Percentiles rank a stretch among this genome's conserved stretches.
phyloP scores from a whole-genome alignment of 129 eudicot genomes.

The Rutidosis leptorrhynchoides region DNA sequence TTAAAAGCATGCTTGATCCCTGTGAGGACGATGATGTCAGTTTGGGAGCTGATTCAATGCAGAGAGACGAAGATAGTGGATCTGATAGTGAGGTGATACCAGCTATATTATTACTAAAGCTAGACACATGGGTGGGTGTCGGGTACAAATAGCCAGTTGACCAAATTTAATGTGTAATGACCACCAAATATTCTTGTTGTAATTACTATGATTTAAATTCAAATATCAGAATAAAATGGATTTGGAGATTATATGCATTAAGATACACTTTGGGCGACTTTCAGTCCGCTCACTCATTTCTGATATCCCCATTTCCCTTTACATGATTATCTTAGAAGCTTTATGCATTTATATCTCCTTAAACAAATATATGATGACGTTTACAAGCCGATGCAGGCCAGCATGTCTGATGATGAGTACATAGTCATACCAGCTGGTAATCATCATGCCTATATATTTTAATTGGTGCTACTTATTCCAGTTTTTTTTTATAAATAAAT shows the following conservation, averaged over 20 bases:
- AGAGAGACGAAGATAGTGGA: constrained; percentile 55
- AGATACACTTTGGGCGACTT: not conserved
- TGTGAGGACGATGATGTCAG: constrained; percentile 81
- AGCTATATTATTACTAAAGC: not conserved
- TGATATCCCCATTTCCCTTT: not conserved
- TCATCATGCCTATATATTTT: not conserved
- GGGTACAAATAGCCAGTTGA: not conserved
- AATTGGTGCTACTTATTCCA: not conserved
- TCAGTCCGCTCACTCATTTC: not conserved
- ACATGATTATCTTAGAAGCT: constrained; percentile 6
- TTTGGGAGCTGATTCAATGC: constrained; percentile 75
- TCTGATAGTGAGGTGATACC: constrained; percentile 71
- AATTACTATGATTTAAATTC: not conserved
- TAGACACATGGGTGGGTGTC: constrained; percentile 12
- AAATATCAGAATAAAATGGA: not conserved
- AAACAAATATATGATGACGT: not conserved
- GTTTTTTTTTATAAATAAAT: not conserved
- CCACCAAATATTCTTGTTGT: not conserved
- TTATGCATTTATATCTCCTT: constrained; percentile 2
- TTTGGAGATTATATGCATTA: not conserved
- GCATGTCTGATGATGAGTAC: constrained; percentile 62
- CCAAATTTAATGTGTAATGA: not conserved
- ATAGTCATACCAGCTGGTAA: constrained; percentile 77
- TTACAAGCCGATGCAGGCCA: constrained; percentile 39
- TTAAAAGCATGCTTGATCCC: constrained; percentile 94